These are phyloP conservation scores for Stephanodiscus triporus DNA, from an alignment of 108 stramenopile genomes.

Conservation along the genomic window DNA sequence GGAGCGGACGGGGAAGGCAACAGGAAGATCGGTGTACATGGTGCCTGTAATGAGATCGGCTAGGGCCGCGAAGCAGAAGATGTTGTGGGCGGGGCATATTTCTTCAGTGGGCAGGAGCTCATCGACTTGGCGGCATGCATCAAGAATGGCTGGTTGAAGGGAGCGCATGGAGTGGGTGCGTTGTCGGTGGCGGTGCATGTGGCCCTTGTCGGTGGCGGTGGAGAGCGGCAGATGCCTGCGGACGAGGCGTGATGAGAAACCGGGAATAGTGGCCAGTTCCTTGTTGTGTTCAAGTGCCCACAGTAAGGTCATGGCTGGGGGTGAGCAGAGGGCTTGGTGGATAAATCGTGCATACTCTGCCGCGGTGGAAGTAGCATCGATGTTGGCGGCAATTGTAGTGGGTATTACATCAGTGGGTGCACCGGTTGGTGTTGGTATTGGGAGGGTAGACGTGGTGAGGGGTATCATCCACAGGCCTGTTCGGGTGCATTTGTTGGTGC, in stretches of 20 bases:
- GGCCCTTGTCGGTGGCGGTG: slow-evolving; percentile 1
- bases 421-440: background rate
- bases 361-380: background rate
- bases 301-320: background rate
- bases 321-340: slow-evolving; percentile 5
- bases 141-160: background rate
- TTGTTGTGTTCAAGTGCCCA: background rate
- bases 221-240: background rate
- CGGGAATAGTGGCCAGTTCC: background rate
- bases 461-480: slow-evolving; percentile 13
- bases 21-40: slow-evolving; percentile 10
- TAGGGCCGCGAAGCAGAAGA: slow-evolving; percentile 1
- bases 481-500: background rate
- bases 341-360: background rate
- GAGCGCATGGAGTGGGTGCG: background rate
- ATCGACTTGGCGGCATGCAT: background rate
- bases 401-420: background rate
- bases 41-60: slow-evolving; percentile 1
- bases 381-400: background rate
- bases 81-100: background rate
- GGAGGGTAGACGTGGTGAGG: background rate
- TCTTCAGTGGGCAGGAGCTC: background rate
- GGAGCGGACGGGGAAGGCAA: slow-evolving; percentile 12
- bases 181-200: slow-evolving; percentile 10
- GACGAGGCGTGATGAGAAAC: background rate